Evolutionary conservation across 805 yeast genomes (phyloP), one percentile per base, ranked within the genome.

Genomic region (Ogataea corticis): DNA sequence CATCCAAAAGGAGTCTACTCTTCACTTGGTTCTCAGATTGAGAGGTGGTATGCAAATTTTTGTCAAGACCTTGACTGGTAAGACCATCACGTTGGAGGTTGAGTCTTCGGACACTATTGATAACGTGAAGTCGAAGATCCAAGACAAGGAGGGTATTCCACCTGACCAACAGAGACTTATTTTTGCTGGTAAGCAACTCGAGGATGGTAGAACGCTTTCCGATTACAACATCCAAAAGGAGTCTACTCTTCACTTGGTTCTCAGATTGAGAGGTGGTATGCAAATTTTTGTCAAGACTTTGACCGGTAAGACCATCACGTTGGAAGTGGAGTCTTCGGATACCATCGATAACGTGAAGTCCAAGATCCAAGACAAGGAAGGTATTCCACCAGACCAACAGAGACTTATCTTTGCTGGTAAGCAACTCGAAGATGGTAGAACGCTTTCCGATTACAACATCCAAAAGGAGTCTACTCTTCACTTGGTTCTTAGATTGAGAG

Each of bases 261-360:
- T 58, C 44, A 67, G 71, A 66, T 48, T 65, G 49, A 65, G 73
- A 68, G 73, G 73, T 64, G 74, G 71, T 62, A 87, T 87, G 95
- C 96, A 87, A 72, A 87, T 87, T 67, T 87, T 87, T 69, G 96
- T 87, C 65, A 87, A 87, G 78, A 87, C 95, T 48, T 71, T 87
- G 67, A 87, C 96, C 28, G 96, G 96, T 68, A 87, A 87, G 82
- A 87, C 96, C 56, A 87, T 87, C 69, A 87, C 96, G 58, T 73
- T 56, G 18, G 61, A 59, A 83, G 97, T 70, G 17, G 75, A 70
- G 49, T 69, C 74, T n/a, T 70, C 74, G 3, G 75, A 70, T 65
- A 66, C 77, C 35, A 66, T 67, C 36, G 76, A 73, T 53, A 67
- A 63, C 45, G 70, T 73, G 54, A 70, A 69, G 62, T 61, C 71